These are phyloP conservation scores for Amanita subjunquillea DNA, from an alignment of 768 basidiomycete genomes.

Conservation along the genomic window DNA sequence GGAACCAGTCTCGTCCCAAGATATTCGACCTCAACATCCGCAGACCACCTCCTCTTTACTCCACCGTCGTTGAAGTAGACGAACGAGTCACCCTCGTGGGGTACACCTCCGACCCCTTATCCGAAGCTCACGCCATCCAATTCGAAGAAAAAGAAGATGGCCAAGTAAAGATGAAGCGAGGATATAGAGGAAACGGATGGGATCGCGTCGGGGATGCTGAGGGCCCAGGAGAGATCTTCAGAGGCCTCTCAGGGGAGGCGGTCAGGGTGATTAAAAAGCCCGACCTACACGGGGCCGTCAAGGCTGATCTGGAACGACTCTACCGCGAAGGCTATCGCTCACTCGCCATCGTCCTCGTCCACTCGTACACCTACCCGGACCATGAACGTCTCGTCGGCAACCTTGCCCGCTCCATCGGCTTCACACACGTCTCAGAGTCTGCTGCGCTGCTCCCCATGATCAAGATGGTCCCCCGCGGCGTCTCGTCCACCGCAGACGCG, in stretches of 20 bases:
- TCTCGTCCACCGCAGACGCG: slow-evolving; percentile 89
- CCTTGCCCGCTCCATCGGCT: slow-evolving; percentile 75
- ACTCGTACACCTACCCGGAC: slow-evolving; percentile 86
- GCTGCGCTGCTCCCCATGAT: slow-evolving; percentile 88
- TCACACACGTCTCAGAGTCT: slow-evolving; percentile 82
- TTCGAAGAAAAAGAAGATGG: slow-evolving; percentile 65
- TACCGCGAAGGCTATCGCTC: slow-evolving; percentile 81
- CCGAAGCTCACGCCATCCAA: slow-evolving; percentile 63
- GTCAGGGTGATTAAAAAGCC: slow-evolving; percentile 74
- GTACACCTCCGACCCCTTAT: slow-evolving; percentile 81
- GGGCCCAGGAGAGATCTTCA: slow-evolving; percentile 71
- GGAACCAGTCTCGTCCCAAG: slow-evolving; percentile 88
- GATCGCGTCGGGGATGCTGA: slow-evolving; percentile 62
- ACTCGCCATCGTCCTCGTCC: slow-evolving; percentile 80
- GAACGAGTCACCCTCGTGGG: slow-evolving; percentile 94
- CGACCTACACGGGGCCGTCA: slow-evolving; percentile 39
- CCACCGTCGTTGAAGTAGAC: slow-evolving; percentile 64
- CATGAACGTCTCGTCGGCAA: slow-evolving; percentile 71
- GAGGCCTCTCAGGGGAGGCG: slow-evolving; percentile 82
- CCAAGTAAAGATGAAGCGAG: slow-evolving; percentile 27
- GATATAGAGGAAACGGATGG: slow-evolving; percentile 73
- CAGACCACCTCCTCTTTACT: slow-evolving; percentile 67
- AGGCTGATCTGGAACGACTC: slow-evolving; percentile 54
- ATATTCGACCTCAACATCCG: slow-evolving; percentile 94
- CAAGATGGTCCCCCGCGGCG: slow-evolving; percentile 89